These are phyloP conservation scores for Thermothielavioides terrestris DNA, from an alignment of 495 filamentous ascomycete species.

Conservation along the genomic window DNA sequence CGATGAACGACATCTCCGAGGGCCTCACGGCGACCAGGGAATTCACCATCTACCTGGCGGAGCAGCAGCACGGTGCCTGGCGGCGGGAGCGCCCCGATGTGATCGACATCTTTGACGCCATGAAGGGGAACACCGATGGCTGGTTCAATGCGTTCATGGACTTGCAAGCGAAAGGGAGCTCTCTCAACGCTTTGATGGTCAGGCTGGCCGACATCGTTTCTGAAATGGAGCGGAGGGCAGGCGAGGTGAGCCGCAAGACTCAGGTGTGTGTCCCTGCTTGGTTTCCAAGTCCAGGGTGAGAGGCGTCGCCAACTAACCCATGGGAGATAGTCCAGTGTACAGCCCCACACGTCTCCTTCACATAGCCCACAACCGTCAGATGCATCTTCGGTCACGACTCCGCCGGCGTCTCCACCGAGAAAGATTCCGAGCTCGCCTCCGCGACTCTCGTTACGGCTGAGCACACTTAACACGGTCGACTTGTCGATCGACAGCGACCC, in stretches of 20 bases:
- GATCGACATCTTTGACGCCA: slow-evolving; percentile 62
- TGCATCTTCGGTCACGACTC: slow-evolving; percentile 19
- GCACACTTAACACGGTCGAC: slow-evolving; percentile 16
- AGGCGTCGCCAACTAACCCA: slow-evolving; percentile 11
- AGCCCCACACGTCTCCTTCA: slow-evolving; percentile 16
- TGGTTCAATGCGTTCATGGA: slow-evolving; percentile 69
- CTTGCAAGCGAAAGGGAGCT: slow-evolving; percentile 55
- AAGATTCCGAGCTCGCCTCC: slow-evolving; percentile 24
- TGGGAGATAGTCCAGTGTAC: slow-evolving; percentile 13
- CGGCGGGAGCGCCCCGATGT: slow-evolving; percentile 41
- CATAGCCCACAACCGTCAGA: slow-evolving; percentile 23
- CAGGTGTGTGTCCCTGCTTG: slow-evolving; percentile 30
- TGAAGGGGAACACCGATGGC: slow-evolving; percentile 80
- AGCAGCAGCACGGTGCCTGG: slow-evolving; percentile 52
- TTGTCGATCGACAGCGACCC: slow-evolving; percentile 8
- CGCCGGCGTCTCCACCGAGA: slow-evolving; percentile 18
- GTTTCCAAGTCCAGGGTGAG: background rate
- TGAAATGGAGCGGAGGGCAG: slow-evolving; percentile 71
- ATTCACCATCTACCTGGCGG: slow-evolving; percentile 64
- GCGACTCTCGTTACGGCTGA: slow-evolving; percentile 25
- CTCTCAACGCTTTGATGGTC: slow-evolving; percentile 51
- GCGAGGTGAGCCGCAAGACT: slow-evolving; percentile 59
- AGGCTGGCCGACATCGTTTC: slow-evolving; percentile 57
- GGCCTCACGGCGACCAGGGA: slow-evolving; percentile 68
- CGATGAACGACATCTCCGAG: slow-evolving; percentile 67